Base-by-base conservation (phyloP, 306 rosid genomes). In the Echinosophora koreensis region DNA sequence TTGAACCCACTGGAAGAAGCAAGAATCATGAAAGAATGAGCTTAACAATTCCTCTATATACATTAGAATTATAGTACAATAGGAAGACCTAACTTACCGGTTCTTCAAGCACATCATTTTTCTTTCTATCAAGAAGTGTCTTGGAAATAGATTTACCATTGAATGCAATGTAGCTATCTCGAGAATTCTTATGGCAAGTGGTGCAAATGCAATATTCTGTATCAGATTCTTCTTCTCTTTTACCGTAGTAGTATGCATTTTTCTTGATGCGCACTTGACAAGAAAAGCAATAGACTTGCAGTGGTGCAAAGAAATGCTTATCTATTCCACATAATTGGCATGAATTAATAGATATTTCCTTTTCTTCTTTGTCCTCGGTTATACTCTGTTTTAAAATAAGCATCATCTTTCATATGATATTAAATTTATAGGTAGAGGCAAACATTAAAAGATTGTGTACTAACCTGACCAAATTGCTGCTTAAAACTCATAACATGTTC, bases 1-100 rank as follows among this genome's bases (percentile, higher is more conserved):
- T 84, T 88, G 75, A 57, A 87, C 91, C 94, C 94, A 91, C 92
- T 91, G 63, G 63, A 72, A 2, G 77, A 69, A 65, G 61, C 50
- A 74, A 37, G 18, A 64, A 3, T 5, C 50, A 75, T 17, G 8
- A 60, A 60, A 62, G 18, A 47, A 69, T 73, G 54, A 77, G 56
- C 69, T 14, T 59, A 64, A 30, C 10, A 56, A 4, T 79, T 79
- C 61, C 8, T 64, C 47, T 18, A 35, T 32, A 58, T 65, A 5
- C 9, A 52, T 42, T 28, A 76, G 60, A 81, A 68, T 56, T 61
- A 67, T 27, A 59, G 51, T 30, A 70, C 27, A 80, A 30, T 2
- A 30, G 9, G 3, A 71, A 72, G 44, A 58, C 18, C 28, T 17
- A 65, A 79, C 91, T 78, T 81, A 92, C 91, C 5, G 54, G 1